Conservation (phyloP, 2,329 filamentous ascomycete genomes). For the Kalmusia sp. region DNA sequence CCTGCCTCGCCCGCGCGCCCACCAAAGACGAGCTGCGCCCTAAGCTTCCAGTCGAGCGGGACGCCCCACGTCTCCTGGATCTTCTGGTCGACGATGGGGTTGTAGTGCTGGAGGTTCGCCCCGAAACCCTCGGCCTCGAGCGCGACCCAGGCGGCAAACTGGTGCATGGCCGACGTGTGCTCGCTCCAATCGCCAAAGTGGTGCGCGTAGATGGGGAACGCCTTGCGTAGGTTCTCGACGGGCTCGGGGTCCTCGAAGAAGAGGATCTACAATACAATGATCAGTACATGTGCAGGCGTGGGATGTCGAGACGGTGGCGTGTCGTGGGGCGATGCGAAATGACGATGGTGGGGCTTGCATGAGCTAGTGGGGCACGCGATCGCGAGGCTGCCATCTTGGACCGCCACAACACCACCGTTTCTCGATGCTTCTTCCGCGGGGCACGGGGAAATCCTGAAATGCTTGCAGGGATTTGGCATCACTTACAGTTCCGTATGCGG, state of each 20-base stretch:
- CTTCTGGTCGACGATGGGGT: slow-evolving; percentile 80
- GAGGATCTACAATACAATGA: slow-evolving; percentile 62
- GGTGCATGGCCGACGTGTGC: slow-evolving; percentile 82
- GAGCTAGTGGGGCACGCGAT: slow-evolving; percentile 24
- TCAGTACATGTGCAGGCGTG: not conserved
- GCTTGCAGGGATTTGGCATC: slow-evolving; percentile 1
- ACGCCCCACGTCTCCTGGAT: slow-evolving; percentile 74
- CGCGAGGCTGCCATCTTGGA: not conserved
- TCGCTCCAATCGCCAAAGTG: slow-evolving; percentile 79
- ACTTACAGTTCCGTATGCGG: slow-evolving; percentile 76
- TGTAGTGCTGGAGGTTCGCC: slow-evolving; percentile 93
- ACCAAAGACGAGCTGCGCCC: slow-evolving; percentile 87
- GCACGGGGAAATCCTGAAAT: not conserved
- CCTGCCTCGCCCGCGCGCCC: slow-evolving; percentile 61
- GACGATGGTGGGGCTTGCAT: slow-evolving; percentile 22
- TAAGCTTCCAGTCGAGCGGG: slow-evolving; percentile 75
- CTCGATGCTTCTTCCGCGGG: slow-evolving; percentile 3
- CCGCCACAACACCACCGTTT: not conserved
- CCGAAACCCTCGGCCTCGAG: slow-evolving; percentile 85
- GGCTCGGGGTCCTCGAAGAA: slow-evolving; percentile 83
- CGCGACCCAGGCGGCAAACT: slow-evolving; percentile 80
- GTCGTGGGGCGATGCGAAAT: not conserved
- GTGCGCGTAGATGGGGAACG: slow-evolving; percentile 77
- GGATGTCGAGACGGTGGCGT: slow-evolving; percentile 3
- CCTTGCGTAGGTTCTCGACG: slow-evolving; percentile 70